Evolutionary conservation across 192 early-diverging fungal species (phyloP), one percentile per base, ranked within the genome.

Genomic region (Linnemannia schmuckeri): DNA sequence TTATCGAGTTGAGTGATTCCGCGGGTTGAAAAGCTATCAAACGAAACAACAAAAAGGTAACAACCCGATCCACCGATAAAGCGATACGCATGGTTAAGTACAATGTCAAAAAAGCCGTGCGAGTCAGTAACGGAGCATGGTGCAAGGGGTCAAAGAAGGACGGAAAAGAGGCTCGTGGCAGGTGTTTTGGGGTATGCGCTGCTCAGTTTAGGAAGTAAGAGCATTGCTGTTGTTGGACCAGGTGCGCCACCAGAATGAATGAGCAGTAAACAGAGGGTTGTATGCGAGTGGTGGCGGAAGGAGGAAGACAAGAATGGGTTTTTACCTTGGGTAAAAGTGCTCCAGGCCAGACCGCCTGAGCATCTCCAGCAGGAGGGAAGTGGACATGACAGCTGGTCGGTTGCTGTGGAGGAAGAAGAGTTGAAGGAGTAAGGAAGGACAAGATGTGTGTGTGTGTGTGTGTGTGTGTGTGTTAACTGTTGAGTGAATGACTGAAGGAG

Each of bases 331-430:
- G 71, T 93, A 92, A 76, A 86, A 93, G 89, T 91, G 88, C 76
- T 92, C 94, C 52, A 96, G 90, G 40, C 93, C 93, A 13, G 93
- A 92, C 69, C 88, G 89, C 78, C 89, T 78, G 75, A 96, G 88
- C 40, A 94, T 95, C 63, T 95, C 94, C 78, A 94, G 81, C 72
- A 95, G 88, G 38, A 92, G 74, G 38, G 91, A 81, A 27, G 91
- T 83, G 75, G 87, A 84, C 89, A 90, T 90, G 71, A 55, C 15
- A 40, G 40, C 10, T 22, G 22, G 40, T 18, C 18, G 49, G 49
- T 18, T 52, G 49, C 15, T 52, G 38, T 41, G 37, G 24, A 38
- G 40, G 10, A 4, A 8, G 33, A 66, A 18, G 70, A 40, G 40
- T 27, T 0, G 70, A 27, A 9, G 22, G 41, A 42, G 22, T 42